phyloP scores from a whole-genome alignment of 371 early-diverging fungal genomes.

The Mortierella polycephala region DNA sequence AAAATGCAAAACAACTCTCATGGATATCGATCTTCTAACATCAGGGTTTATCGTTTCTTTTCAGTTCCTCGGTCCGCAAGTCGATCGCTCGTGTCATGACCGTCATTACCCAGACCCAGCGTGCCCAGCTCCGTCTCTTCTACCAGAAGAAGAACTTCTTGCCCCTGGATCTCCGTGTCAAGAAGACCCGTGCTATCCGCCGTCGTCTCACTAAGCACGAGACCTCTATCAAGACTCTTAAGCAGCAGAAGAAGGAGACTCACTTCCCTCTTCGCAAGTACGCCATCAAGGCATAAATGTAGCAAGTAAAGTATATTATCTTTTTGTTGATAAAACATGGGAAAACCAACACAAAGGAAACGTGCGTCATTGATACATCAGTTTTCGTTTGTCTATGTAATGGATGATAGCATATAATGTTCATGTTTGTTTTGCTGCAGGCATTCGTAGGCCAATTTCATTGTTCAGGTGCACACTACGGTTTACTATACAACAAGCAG shows the following conservation, averaged over 20 bases:
- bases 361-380: too few species aligned
- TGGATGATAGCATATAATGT: too few species aligned
- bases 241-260: conserved; percentile 81
- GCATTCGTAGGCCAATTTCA: too few species aligned
- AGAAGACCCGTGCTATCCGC: conserved; percentile 97
- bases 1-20: too few species aligned
- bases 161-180: conserved; percentile 92
- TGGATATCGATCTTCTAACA: background rate
- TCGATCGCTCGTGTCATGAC: conserved; percentile 92
- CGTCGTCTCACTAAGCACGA: conserved; percentile 87
- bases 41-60: conserved; percentile 1
- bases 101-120: conserved; percentile 90
- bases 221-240: conserved; percentile 72
- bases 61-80: conserved; percentile 84
- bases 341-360: background rate
- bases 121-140: conserved; percentile 81
- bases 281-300: conserved; percentile 83
- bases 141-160: conserved; percentile 92
- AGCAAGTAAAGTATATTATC: background rate
- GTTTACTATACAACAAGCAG: too few species aligned
- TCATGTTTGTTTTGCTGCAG: too few species aligned
- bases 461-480: too few species aligned
- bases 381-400: too few species aligned
- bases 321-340: conserved; percentile 11
- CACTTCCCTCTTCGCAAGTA: conserved; percentile 90